phyloP scores from a whole-genome alignment of 306 rosid species.

The Boehmeria nivea region DNA sequence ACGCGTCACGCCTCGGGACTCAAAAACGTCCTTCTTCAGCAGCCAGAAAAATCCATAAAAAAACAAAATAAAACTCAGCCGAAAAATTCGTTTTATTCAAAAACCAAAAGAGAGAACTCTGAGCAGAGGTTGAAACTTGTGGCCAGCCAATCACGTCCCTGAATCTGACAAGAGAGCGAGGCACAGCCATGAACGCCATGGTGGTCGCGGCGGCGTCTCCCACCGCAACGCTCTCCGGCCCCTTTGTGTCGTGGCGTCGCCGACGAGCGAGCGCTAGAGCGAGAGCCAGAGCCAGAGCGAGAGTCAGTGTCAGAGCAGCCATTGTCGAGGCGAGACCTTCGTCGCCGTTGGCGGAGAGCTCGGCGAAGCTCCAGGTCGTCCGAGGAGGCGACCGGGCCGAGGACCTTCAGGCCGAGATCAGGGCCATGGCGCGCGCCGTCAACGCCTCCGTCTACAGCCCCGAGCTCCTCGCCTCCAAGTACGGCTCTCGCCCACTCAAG shows the following conservation, averaged over 20 bases:
- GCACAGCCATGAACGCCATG: neutral
- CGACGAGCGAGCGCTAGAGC: neutral
- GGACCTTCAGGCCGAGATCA: conserved; percentile 66
- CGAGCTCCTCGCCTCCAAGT: conserved; percentile 39
- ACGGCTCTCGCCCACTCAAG: conserved; percentile 65
- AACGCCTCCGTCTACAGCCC: conserved; percentile 62
- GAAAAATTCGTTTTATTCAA: too few relatives aligned
- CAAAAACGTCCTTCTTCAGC: too few relatives aligned
- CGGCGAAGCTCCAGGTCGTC: neutral
- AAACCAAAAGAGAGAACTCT: too few relatives aligned
- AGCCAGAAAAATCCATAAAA: too few relatives aligned
- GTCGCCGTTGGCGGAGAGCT: neutral
- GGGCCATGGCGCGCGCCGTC: conserved; percentile 67
- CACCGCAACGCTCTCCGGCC: neutral
- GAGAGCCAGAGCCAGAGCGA: neutral
- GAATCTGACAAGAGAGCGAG: too few relatives aligned
- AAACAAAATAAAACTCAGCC: too few relatives aligned
- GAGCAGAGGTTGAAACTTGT: too few relatives aligned
- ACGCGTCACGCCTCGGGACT: too few relatives aligned
- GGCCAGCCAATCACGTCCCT: too few relatives aligned
- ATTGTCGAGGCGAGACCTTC: neutral
- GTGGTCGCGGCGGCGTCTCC: neutral
- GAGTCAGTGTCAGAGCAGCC: neutral
- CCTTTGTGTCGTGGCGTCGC: neutral
- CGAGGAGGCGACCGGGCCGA: conserved; percentile 3